Conservation (phyloP, 805 yeast species). For the Wickerhamomyces bisporus region DNA sequence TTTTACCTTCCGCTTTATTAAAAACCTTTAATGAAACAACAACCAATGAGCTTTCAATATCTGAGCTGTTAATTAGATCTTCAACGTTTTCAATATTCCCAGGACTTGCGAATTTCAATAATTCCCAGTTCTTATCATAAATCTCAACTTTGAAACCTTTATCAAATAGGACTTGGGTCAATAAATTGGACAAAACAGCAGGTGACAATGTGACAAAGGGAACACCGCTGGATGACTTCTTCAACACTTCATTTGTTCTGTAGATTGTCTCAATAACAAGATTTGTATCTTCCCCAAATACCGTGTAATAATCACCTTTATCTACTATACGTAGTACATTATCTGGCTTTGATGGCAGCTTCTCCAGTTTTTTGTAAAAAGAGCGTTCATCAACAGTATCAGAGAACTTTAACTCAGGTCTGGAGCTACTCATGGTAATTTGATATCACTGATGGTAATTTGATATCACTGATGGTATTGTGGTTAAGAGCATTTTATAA, state of each 20-base stretch:
- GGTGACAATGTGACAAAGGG: conserved; percentile 74
- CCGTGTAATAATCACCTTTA: conserved; percentile 75
- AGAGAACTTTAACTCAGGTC: conserved; percentile 55
- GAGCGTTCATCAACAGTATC: conserved; percentile 47
- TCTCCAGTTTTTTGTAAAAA: conserved; percentile 43
- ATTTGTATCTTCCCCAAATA: conserved; percentile 70
- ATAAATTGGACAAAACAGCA: conserved; percentile 61
- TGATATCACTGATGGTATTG: too few relatives aligned
- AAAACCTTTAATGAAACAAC: conserved; percentile 38
- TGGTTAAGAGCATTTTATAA: too few relatives aligned
- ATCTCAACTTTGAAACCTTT: conserved; percentile 76
- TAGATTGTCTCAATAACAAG: conserved; percentile 80
- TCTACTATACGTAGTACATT: conserved; percentile 70
- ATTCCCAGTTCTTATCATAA: conserved; percentile 61
- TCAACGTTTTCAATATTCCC: conserved; percentile 82
- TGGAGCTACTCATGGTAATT: conserved; percentile 18
- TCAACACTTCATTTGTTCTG: conserved; percentile 77
- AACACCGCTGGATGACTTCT: conserved; percentile 45
- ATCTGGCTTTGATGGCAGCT: conserved; percentile 41
- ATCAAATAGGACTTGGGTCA: conserved; percentile 63
- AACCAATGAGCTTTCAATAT: conserved; percentile 44
- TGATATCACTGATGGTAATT: too few relatives aligned
- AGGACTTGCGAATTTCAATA: conserved; percentile 68
- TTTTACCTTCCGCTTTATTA: conserved; percentile 33
- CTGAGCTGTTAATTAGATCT: conserved; percentile 49